A percentile compares a stretch with the other conserved stretches of the same genome.
Evolutionary conservation across 352 stramenopile genomes (phyloP).

Genomic region (Phytopythium helicoides): DNA sequence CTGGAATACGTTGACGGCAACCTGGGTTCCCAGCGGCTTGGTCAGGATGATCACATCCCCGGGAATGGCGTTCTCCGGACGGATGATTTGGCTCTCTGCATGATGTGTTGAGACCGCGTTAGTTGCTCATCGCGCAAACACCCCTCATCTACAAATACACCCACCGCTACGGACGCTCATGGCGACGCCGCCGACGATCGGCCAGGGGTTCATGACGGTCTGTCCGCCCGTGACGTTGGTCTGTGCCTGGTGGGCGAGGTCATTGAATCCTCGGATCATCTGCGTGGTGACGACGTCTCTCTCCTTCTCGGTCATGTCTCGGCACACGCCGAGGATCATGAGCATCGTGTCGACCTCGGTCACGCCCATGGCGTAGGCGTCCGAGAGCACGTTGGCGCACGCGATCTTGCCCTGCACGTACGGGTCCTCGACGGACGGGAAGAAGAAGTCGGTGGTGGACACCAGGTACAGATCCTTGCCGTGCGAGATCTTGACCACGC

Average conservation of each 20-base stretch:
- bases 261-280: conserved; percentile 94
- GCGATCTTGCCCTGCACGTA: conserved; percentile 93
- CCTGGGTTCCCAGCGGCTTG: conserved; percentile 93
- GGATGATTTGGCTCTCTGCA: conserved; percentile 81
- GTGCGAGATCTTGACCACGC: conserved; percentile 87
- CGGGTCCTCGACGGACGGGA: conserved; percentile 92
- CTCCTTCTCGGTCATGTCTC: conserved; percentile 91
- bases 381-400: conserved; percentile 93
- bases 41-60: conserved; percentile 93
- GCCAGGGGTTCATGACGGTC: conserved; percentile 96
- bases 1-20: conserved; percentile 93
- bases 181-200: conserved; percentile 93
- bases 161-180: conserved; percentile 85
- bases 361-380: conserved; percentile 94
- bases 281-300: conserved; percentile 92
- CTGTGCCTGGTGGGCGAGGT: conserved; percentile 78
- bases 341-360: conserved; percentile 94
- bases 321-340: conserved; percentile 93
- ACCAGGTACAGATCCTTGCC: conserved; percentile 85
- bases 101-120: not conserved
- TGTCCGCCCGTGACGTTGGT: conserved; percentile 93
- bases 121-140: not conserved
- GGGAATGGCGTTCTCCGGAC: conserved; percentile 82
- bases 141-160: conserved; percentile 4
- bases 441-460: conserved; percentile 96